Evolutionary conservation across 352 stramenopile species (phyloP), one percentile per base, ranked within the genome.

Genomic region (Pythium guiyangense): DNA sequence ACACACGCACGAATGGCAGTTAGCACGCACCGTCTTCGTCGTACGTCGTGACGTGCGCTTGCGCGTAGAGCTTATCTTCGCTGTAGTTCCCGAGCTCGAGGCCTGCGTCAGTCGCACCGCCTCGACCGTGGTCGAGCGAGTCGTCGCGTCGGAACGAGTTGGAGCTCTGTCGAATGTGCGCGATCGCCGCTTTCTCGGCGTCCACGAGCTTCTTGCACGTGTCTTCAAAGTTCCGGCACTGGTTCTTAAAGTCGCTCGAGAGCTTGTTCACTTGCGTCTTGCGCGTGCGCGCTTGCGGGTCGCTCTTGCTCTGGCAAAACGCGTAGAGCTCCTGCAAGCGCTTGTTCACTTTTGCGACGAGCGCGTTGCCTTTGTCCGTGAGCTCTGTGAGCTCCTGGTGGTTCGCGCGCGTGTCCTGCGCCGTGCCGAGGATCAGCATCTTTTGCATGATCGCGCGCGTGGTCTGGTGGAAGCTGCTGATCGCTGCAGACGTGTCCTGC

Each of bases 301-400:
- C 68, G 34, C 34, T 39, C 34, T 39, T 39, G 57, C 70, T 70
- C 27, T 52, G 59, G 18, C 26, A 60, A 18, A 57, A 58, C 55
- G 64, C 57, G 27, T 49, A 57, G 35, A 88, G 67, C 26, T 84
- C 66, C 58, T 86, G 64, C 44, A 88, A 61, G 1, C 70, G 67
- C 53, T 69, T 70, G 55, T 86, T 83, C 57, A 88, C 81, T 55
- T 73, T 83, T 22, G 49, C 49, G 22, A 86, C 74, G 31, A 84
- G 66, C 45, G 84, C 82, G 58, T 84, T 81, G 47, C 78, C 78
- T 39, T 70, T 72, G 55, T 85, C 71, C 44, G 70, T 69, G 42
- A 86, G 69, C 59, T 88, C 73, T 54, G 67, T 81, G 49, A 86
- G 69, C 65, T 86, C 69, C 53, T 79, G 67, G 60, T 86, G 75